Evolutionary conservation across 2,329 filamentous ascomycete species (phyloP).

Genomic region (Didymella arachidicola): DNA sequence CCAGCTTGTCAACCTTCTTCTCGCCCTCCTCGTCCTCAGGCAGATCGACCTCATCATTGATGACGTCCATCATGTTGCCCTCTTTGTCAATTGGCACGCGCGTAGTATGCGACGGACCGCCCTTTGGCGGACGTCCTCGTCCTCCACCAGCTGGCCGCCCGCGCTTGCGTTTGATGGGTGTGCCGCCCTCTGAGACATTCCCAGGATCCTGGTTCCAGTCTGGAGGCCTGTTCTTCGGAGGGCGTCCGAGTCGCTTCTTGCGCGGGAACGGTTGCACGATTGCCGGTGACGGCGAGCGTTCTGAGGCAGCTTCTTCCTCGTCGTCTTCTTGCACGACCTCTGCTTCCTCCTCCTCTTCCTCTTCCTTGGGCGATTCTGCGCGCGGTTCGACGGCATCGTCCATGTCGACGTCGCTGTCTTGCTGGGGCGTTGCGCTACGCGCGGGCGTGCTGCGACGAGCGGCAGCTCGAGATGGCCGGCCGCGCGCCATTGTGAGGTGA

Average conservation of each 20-base stretch:
- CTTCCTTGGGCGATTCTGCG: conserved; percentile 54
- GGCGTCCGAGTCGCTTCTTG: conserved; percentile 79
- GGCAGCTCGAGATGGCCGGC: conserved; percentile 49
- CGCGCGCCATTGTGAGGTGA: conserved; percentile 43
- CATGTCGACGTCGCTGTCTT: conserved; percentile 49
- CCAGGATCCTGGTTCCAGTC: conserved; percentile 70
- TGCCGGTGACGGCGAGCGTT: conserved; percentile 55
- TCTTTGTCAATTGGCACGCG: conserved; percentile 92
- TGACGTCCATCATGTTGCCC: conserved; percentile 87
- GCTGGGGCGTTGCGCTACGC: conserved; percentile 47
- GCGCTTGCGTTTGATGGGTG: conserved; percentile 58
- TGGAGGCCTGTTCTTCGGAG: conserved; percentile 82
- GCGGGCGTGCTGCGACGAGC: conserved; percentile 50
- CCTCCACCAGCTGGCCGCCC: conserved; percentile 62
- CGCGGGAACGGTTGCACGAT: conserved; percentile 68
- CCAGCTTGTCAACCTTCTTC: conserved; percentile 89
- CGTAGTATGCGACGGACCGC: conserved; percentile 76
- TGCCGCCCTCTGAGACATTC: conserved; percentile 58
- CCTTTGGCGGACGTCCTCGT: conserved; percentile 76
- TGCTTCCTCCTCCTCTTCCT: conserved; percentile 58
- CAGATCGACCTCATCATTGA: conserved; percentile 89
- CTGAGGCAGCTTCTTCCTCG: conserved; percentile 54
- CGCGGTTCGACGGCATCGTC: conserved; percentile 43
- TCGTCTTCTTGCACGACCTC: conserved; percentile 54
- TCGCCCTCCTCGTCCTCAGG: conserved; percentile 89